phyloP scores from a whole-genome alignment of 495 filamentous ascomycete species.

The Neurospora tetrasperma region DNA sequence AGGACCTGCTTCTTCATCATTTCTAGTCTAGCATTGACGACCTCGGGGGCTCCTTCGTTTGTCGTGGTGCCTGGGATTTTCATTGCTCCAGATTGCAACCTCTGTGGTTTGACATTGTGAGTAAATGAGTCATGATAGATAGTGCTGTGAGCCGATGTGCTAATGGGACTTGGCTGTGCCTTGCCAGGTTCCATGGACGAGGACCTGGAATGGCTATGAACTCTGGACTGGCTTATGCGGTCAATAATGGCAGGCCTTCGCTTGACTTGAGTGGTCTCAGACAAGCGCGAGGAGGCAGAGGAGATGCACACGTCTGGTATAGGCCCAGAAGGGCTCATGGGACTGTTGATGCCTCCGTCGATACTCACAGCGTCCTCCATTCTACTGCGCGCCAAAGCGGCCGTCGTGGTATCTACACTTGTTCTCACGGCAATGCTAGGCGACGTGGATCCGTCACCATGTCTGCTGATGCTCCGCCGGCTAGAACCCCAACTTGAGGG shows the following conservation, averaged over 20 bases:
- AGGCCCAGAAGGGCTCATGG: slow-evolving; percentile 31
- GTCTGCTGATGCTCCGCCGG: slow-evolving; percentile 28
- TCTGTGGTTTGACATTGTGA: slow-evolving; percentile 32
- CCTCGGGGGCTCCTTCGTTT: slow-evolving; percentile 47
- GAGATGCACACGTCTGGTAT: slow-evolving; percentile 22
- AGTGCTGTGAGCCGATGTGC: slow-evolving; percentile 44
- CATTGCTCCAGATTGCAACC: slow-evolving; percentile 32
- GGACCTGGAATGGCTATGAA: slow-evolving; percentile 44
- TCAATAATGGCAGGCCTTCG: slow-evolving; percentile 38
- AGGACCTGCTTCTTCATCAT: slow-evolving; percentile 74
- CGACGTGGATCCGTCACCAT: slow-evolving; percentile 19
- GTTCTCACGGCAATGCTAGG: slow-evolving; percentile 20
- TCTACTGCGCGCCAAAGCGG: slow-evolving; percentile 20
- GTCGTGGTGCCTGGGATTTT: slow-evolving; percentile 44
- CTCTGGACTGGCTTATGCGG: slow-evolving; percentile 44
- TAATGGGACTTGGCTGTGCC: slow-evolving; percentile 41
- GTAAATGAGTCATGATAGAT: slow-evolving; percentile 42
- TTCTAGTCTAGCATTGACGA: slow-evolving; percentile 50
- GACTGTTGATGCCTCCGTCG: slow-evolving; percentile 31
- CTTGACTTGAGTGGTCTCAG: slow-evolving; percentile 17
- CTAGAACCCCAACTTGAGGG: slow-evolving; percentile 14
- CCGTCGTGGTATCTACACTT: slow-evolving; percentile 26
- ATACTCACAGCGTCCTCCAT: slow-evolving; percentile 32
- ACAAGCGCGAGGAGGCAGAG: slow-evolving; percentile 13
- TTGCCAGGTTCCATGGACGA: slow-evolving; percentile 51